Percentiles rank a stretch among this genome's conserved stretches.
Evolutionary conservation across 768 basidiomycete species (phyloP).

Genomic region (Russula emetica): DNA sequence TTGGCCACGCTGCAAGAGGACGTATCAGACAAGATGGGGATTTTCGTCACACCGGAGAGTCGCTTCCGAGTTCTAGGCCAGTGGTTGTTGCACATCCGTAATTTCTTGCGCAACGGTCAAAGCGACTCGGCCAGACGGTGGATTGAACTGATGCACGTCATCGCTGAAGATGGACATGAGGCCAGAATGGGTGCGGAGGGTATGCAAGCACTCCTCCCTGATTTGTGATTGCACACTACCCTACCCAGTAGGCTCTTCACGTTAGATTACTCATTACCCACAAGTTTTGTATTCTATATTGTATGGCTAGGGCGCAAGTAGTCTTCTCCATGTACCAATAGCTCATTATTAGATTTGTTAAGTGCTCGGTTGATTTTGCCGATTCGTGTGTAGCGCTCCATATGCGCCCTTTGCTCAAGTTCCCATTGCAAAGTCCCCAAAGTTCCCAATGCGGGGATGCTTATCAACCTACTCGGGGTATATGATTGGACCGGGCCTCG

Average conservation of each 20-base stretch:
- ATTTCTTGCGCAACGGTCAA: conserved; percentile 21
- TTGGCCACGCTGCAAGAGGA: conserved; percentile 44
- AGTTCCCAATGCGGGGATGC: background rate
- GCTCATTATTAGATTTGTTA: conserved; percentile 3
- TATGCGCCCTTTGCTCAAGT: background rate
- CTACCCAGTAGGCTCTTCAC: background rate
- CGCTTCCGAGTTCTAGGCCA: conserved; percentile 27
- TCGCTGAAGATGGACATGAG: conserved; percentile 20
- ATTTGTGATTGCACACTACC: conserved; percentile 11
- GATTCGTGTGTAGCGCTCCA: background rate
- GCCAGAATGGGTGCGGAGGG: background rate
- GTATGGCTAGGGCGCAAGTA: conserved; percentile 6
- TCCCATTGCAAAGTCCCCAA: no score
- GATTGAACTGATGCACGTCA: conserved; percentile 27
- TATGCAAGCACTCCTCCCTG: conserved; percentile 24
- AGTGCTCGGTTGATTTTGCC: background rate
- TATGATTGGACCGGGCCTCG: background rate
- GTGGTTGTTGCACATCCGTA: conserved; percentile 25
- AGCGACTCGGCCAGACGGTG: conserved; percentile 23
- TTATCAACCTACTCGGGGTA: background rate
- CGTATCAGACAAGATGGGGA: conserved; percentile 33
- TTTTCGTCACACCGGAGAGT: conserved; percentile 19
- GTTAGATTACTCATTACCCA: background rate
- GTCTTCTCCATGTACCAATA: conserved; percentile 6
- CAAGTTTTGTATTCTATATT: background rate